Conservation (phyloP, 306 rosid genomes). For the Cyamopsis tetragonoloba region DNA sequence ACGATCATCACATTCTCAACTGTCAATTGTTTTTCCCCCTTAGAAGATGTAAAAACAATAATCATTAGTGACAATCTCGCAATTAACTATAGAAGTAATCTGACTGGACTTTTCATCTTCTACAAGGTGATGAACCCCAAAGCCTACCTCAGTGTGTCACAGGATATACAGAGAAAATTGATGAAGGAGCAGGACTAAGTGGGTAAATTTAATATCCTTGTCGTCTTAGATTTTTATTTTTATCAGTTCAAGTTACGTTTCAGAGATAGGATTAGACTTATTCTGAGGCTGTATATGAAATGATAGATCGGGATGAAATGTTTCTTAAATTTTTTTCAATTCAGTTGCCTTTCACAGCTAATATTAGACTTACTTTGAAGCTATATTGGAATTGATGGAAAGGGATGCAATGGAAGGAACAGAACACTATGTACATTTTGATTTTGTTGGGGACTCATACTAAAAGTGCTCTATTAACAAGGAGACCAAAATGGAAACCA, state of each 20-base stretch:
- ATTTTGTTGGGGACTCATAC: background rate
- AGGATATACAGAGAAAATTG: too few species aligned
- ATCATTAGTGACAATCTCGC: background rate
- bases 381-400: background rate
- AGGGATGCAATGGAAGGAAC: background rate
- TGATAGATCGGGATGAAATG: too few species aligned
- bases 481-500: background rate
- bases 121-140: too few species aligned
- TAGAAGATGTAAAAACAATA: background rate
- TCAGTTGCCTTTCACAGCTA: too few species aligned
- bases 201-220: too few species aligned
- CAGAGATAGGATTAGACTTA: background rate
- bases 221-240: too few species aligned
- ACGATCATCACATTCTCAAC: background rate
- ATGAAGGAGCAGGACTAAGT: background rate
- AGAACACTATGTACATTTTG: background rate
- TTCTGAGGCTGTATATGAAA: too few species aligned
- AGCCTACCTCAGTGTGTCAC: too few species aligned
- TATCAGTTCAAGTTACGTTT: background rate
- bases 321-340: too few species aligned
- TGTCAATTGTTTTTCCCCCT: background rate
- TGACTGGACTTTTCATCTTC: too few species aligned
- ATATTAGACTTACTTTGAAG: background rate
- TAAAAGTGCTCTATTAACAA: background rate
- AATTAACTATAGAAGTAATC: too few species aligned